phyloP scores from a whole-genome alignment of 2,329 filamentous ascomycete species.

The Rutstroemia sp. region DNA sequence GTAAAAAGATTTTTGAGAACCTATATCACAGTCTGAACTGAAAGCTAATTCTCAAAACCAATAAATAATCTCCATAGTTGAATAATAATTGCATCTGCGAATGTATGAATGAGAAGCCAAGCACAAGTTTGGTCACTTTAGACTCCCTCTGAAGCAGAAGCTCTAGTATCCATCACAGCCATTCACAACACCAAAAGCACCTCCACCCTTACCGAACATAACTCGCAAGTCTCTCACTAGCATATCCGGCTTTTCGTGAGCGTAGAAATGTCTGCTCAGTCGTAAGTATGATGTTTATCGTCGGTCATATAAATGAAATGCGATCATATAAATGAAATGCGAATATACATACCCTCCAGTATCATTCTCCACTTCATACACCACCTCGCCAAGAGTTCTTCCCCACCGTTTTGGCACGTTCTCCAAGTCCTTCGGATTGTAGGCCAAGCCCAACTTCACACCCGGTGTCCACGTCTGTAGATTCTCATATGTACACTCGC shows the following conservation, averaged over 20 bases:
- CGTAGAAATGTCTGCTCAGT: constrained; percentile 44
- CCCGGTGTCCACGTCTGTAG: constrained; percentile 14
- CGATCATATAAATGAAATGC: constrained; percentile 18
- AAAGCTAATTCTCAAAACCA: no score
- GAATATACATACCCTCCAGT: constrained; percentile 32
- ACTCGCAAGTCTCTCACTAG: constrained; percentile 43
- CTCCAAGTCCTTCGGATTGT: constrained; percentile 51
- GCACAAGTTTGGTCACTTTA: no score
- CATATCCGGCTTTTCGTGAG: constrained; percentile 47
- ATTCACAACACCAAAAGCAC: constrained; percentile 31
- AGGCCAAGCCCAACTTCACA: constrained; percentile 40
- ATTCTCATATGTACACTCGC: constrained; percentile 15
- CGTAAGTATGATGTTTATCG: background rate
- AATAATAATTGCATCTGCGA: no score
- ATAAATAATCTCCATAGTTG: no score
- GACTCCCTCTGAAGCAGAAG: background rate
- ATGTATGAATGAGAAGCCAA: no score
- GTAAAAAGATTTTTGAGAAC: no score
- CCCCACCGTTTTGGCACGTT: constrained; percentile 48
- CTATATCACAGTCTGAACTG: no score
- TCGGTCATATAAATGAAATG: background rate
- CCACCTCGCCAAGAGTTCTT: constrained; percentile 48
- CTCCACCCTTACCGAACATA: constrained; percentile 48
- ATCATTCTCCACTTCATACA: constrained; percentile 39
- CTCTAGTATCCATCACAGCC: constrained; percentile 5